phyloP scores from a whole-genome alignment of 768 basidiomycete species.

The Mycena vulgaris region DNA sequence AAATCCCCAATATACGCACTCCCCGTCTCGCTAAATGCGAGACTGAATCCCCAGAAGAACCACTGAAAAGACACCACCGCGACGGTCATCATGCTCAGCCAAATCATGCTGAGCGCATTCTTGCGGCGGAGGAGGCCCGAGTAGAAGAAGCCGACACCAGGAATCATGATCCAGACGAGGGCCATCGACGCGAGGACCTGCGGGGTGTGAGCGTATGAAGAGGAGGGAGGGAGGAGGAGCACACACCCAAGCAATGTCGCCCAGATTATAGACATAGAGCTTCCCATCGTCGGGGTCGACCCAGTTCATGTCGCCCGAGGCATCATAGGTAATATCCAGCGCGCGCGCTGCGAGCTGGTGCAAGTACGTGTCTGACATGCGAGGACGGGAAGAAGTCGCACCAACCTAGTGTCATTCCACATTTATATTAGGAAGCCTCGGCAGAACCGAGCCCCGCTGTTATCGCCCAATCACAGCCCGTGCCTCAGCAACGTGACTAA shows the following conservation, averaged over 20 bases:
- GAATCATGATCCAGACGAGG: constrained; percentile 89
- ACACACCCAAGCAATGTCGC: constrained; percentile 71
- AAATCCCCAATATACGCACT: constrained; percentile 89
- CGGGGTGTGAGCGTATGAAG: neutral
- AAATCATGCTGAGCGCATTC: constrained; percentile 94
- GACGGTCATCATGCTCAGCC: constrained; percentile 80
- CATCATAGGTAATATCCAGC: constrained; percentile 35
- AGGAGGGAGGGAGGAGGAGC: neutral
- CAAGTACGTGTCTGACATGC: neutral
- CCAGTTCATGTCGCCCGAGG: constrained; percentile 31
- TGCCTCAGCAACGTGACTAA: too few relatives aligned
- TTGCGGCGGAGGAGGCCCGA: constrained; percentile 93
- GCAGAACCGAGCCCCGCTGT: too few relatives aligned
- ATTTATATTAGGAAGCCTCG: too few relatives aligned
- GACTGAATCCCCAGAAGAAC: constrained; percentile 98
- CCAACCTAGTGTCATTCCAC: too few relatives aligned
- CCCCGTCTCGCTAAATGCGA: constrained; percentile 89
- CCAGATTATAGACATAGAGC: constrained; percentile 47
- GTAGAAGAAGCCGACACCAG: constrained; percentile 91
- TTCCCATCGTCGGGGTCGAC: constrained; percentile 25
- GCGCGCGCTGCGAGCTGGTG: constrained; percentile 11
- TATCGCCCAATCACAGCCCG: too few relatives aligned
- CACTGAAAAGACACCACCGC: constrained; percentile 93
- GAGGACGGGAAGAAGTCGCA: too few relatives aligned
- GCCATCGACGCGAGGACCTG: constrained; percentile 79